phyloP scores from a whole-genome alignment of 2,329 filamentous ascomycete species.

The Hypoxylon sp. region DNA sequence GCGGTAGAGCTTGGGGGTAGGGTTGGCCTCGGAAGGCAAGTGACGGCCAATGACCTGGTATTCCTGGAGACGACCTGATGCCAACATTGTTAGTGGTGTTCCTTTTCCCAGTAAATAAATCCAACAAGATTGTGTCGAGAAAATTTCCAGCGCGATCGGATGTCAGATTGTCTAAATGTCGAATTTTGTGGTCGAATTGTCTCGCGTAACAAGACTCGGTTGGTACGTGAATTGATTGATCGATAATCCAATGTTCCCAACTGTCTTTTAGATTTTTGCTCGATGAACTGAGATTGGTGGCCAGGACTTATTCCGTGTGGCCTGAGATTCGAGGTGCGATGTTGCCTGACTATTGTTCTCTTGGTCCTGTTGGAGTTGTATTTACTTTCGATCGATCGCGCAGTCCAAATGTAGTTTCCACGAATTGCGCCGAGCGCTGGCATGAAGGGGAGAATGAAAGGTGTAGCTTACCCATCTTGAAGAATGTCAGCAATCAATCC shows the following conservation, averaged over 20 bases:
- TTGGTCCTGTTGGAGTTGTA: constrained; percentile 45
- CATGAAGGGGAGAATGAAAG: constrained; percentile 38
- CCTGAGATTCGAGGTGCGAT: neutral
- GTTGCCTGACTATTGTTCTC: neutral
- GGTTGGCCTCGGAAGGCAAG: constrained; percentile 97
- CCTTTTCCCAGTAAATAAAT: constrained; percentile 26
- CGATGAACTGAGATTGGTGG: neutral
- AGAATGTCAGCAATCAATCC: constrained; percentile 44
- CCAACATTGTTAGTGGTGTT: constrained; percentile 54
- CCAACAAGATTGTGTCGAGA: neutral
- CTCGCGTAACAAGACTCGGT: constrained; percentile 3
- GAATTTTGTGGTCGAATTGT: neutral
- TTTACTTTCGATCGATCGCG: constrained; percentile 26
- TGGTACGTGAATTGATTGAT: constrained; percentile 10
- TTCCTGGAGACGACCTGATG: constrained; percentile 97
- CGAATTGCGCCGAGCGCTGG: constrained; percentile 42
- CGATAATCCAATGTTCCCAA: neutral
- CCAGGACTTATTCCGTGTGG: neutral
- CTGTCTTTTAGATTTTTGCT: neutral
- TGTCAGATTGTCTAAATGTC: neutral
- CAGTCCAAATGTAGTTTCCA: constrained; percentile 23
- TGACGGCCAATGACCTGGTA: constrained; percentile 99
- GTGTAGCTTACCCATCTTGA: constrained; percentile 53
- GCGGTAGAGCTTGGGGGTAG: constrained; percentile 98
- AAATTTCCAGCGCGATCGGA: neutral